Base-by-base conservation (phyloP, 2,329 filamentous ascomycete genomes). In the Penicillium sp. region DNA sequence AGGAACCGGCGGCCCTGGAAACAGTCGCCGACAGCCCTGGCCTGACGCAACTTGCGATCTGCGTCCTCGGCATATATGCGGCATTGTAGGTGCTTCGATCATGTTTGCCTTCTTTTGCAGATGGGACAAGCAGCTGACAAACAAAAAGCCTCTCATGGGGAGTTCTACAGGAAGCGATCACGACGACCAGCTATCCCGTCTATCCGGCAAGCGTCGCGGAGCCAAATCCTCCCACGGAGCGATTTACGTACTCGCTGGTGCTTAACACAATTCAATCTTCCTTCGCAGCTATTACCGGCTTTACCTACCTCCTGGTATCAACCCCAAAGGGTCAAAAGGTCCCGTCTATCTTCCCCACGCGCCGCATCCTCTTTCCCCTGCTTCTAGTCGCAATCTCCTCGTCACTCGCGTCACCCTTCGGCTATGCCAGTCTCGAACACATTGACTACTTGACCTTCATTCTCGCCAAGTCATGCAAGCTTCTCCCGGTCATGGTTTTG, bases 371-470 rank as follows among this genome's bases (percentile, higher is more conserved):
- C 53, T 76, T 82, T 36, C 91, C 93, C 6, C 82, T 99, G 42
- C 74, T 90, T 56, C 84, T 97, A 55, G 91, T 99, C 55, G 90
- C 91, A 62, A 75, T 97, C 52, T 96, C 91, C 4, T 89, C 86
- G 65, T 91, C 90, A 4, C 87, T 97, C 48, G 91, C 93, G 36
- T 91, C 88, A n/a, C 93, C 93, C 2, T 97, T 97, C 69, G 94
- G 93, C 64, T 97, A 97, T 76, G 92, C 94, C 46, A 89, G 86
- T 55, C 85, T 97, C 47, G 86, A 88, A 35, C 91, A 97, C 73
- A 91, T 97, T 75, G 94, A 97, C 82, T 97, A 97, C 76, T 90
- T 97, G 68, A 97, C 94, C 29, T 97, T 96, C 76, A 90, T 97
- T 64, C 88, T 99, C 39, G 93, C 94, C 65, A 97, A 99, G 77